Evolutionary conservation across 2,329 filamentous ascomycete species (phyloP).

Genomic region (Pyricularia pennisetigena): DNA sequence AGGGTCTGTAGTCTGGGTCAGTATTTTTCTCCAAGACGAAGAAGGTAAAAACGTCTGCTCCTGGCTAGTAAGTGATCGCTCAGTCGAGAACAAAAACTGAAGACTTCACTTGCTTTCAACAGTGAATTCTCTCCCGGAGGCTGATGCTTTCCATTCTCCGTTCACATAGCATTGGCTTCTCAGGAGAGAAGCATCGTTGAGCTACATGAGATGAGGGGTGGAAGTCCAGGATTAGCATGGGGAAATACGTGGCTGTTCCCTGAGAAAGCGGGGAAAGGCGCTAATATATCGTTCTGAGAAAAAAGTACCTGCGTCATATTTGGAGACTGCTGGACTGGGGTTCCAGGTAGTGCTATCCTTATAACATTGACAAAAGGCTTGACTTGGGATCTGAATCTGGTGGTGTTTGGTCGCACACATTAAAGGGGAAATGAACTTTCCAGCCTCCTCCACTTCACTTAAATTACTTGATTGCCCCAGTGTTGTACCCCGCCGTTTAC

Average conservation of each 20-base stretch:
- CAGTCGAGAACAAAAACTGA: too few species aligned
- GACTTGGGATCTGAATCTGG: too few species aligned
- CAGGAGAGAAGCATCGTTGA: conserved; percentile 6
- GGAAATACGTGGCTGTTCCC: neutral
- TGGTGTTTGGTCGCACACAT: neutral
- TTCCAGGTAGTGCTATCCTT: too few species aligned
- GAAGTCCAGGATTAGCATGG: neutral
- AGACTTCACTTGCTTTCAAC: conserved; percentile 5
- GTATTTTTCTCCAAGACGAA: neutral
- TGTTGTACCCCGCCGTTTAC: neutral
- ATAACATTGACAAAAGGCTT: too few species aligned
- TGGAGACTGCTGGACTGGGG: too few species aligned
- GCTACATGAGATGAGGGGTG: neutral
- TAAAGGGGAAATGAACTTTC: neutral
- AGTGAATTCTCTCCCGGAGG: conserved; percentile 6
- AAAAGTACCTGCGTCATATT: too few species aligned
- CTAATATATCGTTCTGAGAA: neutral
- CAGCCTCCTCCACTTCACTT: neutral
- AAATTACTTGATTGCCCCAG: neutral
- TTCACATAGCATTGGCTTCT: conserved; percentile 7
- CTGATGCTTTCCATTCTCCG: conserved; percentile 7
- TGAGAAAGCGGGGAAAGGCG: neutral
- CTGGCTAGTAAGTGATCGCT: neutral
- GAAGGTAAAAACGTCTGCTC: too few species aligned
- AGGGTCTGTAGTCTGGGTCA: conserved; percentile 24